A percentile compares a stretch with the other conserved stretches of the same genome.
These are phyloP conservation scores for Entophlyctis helioformis DNA, from an alignment of 192 early-diverging fungal species.

Conservation along the genomic window DNA sequence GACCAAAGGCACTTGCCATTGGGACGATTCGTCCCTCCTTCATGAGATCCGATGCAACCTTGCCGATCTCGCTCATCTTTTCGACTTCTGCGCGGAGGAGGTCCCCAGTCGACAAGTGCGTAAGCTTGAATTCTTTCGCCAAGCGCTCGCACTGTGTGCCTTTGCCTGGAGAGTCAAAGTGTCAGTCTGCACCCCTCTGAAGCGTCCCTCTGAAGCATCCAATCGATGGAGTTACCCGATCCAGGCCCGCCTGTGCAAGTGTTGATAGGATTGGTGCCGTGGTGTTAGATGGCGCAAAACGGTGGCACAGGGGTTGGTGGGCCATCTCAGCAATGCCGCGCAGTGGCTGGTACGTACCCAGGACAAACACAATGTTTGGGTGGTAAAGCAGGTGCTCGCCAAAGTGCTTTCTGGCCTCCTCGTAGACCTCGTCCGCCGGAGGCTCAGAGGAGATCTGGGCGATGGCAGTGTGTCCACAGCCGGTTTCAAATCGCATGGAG, in stretches of 20 bases:
- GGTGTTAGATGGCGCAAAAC: too few relatives aligned
- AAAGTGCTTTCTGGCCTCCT: slow-evolving; percentile 11
- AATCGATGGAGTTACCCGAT: slow-evolving; percentile 6
- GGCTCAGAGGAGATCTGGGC: slow-evolving; percentile 23
- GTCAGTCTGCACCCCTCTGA: too few relatives aligned
- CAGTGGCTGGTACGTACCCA: slow-evolving; percentile 19
- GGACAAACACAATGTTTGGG: slow-evolving; percentile 25
- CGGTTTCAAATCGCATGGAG: too few relatives aligned
- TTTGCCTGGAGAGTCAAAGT: slow-evolving; percentile 44
- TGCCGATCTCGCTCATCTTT: slow-evolving; percentile 32
- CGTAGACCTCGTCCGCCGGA: slow-evolving; percentile 22
- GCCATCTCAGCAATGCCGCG: too few relatives aligned
- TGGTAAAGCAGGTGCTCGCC: slow-evolving; percentile 3
- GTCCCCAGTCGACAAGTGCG: slow-evolving; percentile 90
- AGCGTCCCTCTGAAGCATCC: too few relatives aligned
- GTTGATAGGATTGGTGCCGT: too few relatives aligned
- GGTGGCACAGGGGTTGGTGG: too few relatives aligned
- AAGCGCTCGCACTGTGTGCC: slow-evolving; percentile 85
- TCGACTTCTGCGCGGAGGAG: slow-evolving; percentile 74
- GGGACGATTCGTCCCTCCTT: slow-evolving; percentile 89
- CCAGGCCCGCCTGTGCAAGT: slow-evolving; percentile 11
- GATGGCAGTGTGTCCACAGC: not conserved
- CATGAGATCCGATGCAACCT: slow-evolving; percentile 71
- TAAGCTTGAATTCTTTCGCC: slow-evolving; percentile 77
- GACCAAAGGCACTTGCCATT: slow-evolving; percentile 17